These are phyloP conservation scores for Mrakia hoshinonis DNA, from an alignment of 768 basidiomycete species.

Conservation along the genomic window DNA sequence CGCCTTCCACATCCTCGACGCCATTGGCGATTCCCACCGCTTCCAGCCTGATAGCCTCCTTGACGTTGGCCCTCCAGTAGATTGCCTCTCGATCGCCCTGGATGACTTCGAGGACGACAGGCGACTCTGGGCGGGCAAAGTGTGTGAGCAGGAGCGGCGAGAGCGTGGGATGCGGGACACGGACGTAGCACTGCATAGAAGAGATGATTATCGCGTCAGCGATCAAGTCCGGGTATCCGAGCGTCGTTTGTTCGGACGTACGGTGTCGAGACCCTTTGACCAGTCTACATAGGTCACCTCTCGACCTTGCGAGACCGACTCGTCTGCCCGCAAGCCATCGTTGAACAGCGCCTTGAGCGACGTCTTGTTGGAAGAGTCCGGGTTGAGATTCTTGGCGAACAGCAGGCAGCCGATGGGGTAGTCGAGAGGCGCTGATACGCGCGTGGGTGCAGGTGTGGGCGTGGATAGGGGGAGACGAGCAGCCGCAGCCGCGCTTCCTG, in stretches of 20 bases:
- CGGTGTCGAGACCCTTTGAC: constrained; percentile 9
- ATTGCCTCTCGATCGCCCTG: constrained; percentile 1
- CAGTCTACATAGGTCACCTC: constrained; percentile 12
- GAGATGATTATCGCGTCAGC: not conserved
- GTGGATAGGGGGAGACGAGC: not conserved
- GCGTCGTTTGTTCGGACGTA: not conserved
- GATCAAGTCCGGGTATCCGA: not conserved
- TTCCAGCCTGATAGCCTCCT: constrained; percentile 1
- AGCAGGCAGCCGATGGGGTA: not conserved
- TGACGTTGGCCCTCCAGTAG: constrained; percentile 11
- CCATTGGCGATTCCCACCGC: not conserved
- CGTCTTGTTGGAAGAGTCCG: not conserved
- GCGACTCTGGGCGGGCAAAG: not conserved
- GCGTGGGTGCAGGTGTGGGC: not conserved
- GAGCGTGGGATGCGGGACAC: not conserved
- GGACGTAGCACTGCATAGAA: not conserved
- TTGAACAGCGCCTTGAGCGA: constrained; percentile 4
- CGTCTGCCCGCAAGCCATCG: not conserved
- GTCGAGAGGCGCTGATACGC: not conserved
- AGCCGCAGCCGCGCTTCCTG: not conserved
- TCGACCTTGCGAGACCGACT: not conserved
- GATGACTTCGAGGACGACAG: not conserved
- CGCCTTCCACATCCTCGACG: not conserved
- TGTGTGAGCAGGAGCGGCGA: not conserved
- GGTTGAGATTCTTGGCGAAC: not conserved